Evolutionary conservation across 1,284 basidiomycete genomes (phyloP).

Genomic region (Apiotrichum domesticum): DNA sequence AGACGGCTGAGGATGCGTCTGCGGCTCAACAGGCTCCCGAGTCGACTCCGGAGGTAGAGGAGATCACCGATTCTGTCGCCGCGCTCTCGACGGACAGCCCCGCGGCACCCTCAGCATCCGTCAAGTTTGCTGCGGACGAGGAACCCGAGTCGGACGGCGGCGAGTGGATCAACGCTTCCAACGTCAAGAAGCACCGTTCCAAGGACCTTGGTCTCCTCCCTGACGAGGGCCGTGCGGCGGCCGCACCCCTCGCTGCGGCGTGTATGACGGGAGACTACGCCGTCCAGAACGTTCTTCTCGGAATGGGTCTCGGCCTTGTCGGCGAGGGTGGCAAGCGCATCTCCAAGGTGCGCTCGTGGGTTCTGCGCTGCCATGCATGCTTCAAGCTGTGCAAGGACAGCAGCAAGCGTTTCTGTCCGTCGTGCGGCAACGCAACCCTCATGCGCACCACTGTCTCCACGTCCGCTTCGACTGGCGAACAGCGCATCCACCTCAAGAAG

Average conservation of each 20-base stretch:
- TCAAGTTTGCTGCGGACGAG: conserved; percentile 20
- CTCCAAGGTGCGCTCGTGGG: conserved; percentile 88
- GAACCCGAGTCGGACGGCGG: conserved; percentile 73
- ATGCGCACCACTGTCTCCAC: conserved; percentile 87
- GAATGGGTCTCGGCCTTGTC: conserved; percentile 90
- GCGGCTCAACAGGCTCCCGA: conserved; percentile 9
- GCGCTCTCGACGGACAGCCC: conserved; percentile 5
- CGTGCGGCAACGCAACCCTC: conserved; percentile 89
- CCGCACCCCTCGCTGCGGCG: conserved; percentile 52
- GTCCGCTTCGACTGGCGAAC: conserved; percentile 53
- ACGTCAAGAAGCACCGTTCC: conserved; percentile 82
- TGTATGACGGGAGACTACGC: conserved; percentile 99
- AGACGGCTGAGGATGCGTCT: background rate
- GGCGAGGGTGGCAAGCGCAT: conserved; percentile 87
- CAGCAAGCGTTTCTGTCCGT: conserved; percentile 93
- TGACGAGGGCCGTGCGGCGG: conserved; percentile 27
- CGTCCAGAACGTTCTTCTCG: conserved; percentile 95
- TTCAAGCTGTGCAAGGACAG: conserved; percentile 99
- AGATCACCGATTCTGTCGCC: conserved; percentile 3
- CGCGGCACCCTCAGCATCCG: conserved; percentile 6
- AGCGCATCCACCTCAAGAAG: conserved; percentile 78
- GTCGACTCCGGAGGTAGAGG: conserved; percentile 1
- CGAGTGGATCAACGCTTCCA: conserved; percentile 95
- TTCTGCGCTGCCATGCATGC: conserved; percentile 94
- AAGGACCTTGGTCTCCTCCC: conserved; percentile 75